Evolutionary conservation across 202 grass and related monocot genomes (phyloP).

Genomic region (Schoenoplectus triqueter): DNA sequence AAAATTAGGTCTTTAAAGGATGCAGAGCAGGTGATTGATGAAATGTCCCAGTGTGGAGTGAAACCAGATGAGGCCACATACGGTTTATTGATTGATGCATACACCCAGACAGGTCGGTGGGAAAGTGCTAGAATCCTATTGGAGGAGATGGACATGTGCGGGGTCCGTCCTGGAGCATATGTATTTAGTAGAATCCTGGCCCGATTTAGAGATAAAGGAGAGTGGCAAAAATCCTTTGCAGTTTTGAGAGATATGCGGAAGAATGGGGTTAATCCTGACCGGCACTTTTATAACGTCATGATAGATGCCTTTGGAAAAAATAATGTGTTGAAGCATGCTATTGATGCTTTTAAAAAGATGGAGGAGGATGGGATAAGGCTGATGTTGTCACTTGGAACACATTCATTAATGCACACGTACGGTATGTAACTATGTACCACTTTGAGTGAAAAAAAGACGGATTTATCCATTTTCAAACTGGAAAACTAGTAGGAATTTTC

Average conservation of each 20-base stretch:
- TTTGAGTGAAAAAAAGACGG: background rate
- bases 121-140: slow-evolving; percentile 86
- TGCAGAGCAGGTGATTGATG: slow-evolving; percentile 76
- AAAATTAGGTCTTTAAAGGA: slow-evolving; percentile 75
- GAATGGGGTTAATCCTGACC: slow-evolving; percentile 68
- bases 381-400: slow-evolving; percentile 94
- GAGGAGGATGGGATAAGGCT: slow-evolving; percentile 65
- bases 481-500: background rate
- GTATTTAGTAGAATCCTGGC: slow-evolving; percentile 84
- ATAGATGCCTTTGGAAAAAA: slow-evolving; percentile 91
- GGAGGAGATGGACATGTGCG: slow-evolving; percentile 81
- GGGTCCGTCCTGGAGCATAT: slow-evolving; percentile 69
- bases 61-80: slow-evolving; percentile 77
- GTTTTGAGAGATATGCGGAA: slow-evolving; percentile 82
- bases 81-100: slow-evolving; percentile 78
- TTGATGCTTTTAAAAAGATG: slow-evolving; percentile 88
- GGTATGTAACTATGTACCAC: slow-evolving; percentile 18
- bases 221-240: slow-evolving; percentile 86
- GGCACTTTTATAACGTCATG: slow-evolving; percentile 96
- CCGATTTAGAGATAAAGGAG: slow-evolving; percentile 68
- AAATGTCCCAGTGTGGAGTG: slow-evolving; percentile 78
- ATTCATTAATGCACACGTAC: slow-evolving; percentile 67
- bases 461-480: slow-evolving; percentile 23
- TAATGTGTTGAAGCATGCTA: slow-evolving; percentile 82
- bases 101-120: slow-evolving; percentile 75